Evolutionary conservation across 306 rosid genomes (phyloP).

Genomic region (Vigna trinervia): DNA sequence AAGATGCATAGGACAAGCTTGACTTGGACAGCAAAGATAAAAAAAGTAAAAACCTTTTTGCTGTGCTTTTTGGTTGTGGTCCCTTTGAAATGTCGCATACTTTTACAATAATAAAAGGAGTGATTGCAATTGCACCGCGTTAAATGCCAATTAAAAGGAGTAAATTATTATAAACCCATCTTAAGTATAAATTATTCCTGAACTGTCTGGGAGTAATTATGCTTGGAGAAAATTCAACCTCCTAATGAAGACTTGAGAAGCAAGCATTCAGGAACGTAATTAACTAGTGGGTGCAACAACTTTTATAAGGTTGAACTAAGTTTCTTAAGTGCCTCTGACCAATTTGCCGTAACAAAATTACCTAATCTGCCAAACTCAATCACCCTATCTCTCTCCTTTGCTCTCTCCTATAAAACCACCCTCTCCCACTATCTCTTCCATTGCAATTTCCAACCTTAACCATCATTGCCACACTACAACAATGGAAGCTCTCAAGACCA

Average conservation of each 20-base stretch:
- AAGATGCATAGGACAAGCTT: slow-evolving; percentile 8
- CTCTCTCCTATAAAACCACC: slow-evolving; percentile 52
- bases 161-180: neutral
- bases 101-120: slow-evolving; percentile 18
- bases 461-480: neutral
- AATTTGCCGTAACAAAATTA: slow-evolving; percentile 43
- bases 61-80: slow-evolving; percentile 16
- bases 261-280: slow-evolving; percentile 58
- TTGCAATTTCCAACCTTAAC: slow-evolving; percentile 37
- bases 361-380: slow-evolving; percentile 80
- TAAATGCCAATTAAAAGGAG: slow-evolving; percentile 18
- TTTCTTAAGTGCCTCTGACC: slow-evolving; percentile 51
- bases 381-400: slow-evolving; percentile 34
- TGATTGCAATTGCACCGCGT: slow-evolving; percentile 6
- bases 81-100: slow-evolving; percentile 36
- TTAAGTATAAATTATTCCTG: slow-evolving; percentile 12
- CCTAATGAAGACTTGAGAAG: slow-evolving; percentile 60
- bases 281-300: slow-evolving; percentile 96
- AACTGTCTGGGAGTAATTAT: slow-evolving; percentile 41
- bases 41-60: neutral
- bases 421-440: slow-evolving; percentile 44
- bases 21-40: slow-evolving; percentile 19
- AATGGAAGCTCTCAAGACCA: slow-evolving; percentile 51
- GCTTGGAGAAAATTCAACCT: slow-evolving; percentile 47
- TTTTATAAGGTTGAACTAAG: slow-evolving; percentile 70